phyloP scores from a whole-genome alignment of 345 rosid species.

The Chamaenerion angustifolium region DNA sequence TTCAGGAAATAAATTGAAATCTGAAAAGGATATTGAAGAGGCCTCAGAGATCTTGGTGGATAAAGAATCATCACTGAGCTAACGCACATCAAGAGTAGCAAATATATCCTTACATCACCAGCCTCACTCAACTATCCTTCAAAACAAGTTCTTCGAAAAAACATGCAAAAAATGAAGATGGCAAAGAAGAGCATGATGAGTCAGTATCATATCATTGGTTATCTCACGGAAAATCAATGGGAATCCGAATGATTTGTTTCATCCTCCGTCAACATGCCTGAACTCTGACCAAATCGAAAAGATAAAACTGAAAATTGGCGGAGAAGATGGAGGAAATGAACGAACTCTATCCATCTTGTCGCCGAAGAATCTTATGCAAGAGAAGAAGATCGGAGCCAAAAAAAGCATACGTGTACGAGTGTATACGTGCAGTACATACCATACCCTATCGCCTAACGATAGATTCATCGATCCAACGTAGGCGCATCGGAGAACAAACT shows the following conservation, averaged over 20 bases:
- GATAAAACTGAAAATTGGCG: not conserved
- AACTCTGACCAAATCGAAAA: not conserved
- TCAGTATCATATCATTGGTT: slow-evolving; percentile 48
- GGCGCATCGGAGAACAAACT: slow-evolving; percentile 9
- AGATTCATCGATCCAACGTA: slow-evolving; percentile 21
- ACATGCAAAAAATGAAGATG: not conserved
- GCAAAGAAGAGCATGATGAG: slow-evolving; percentile 3
- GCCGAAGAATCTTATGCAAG: slow-evolving; percentile 16
- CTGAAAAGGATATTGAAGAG: not conserved
- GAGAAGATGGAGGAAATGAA: not conserved
- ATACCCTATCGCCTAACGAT: slow-evolving; percentile 28
- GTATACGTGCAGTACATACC: slow-evolving; percentile 7
- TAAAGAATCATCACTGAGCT: slow-evolving; percentile 22
- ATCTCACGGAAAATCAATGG: slow-evolving; percentile 36
- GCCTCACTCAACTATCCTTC: not conserved
- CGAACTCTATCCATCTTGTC: slow-evolving; percentile 33
- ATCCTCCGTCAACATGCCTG: slow-evolving; percentile 19
- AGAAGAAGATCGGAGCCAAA: slow-evolving; percentile 29
- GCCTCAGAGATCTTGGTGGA: slow-evolving; percentile 56
- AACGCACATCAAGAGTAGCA: slow-evolving; percentile 40
- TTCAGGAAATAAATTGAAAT: not conserved
- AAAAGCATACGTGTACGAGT: slow-evolving; percentile 16
- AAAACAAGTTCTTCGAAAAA: too few species aligned
- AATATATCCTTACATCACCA: slow-evolving; percentile 8
- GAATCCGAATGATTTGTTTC: slow-evolving; percentile 49